Conservation (phyloP, 2,329 filamentous ascomycete genomes). For the Penicillium crustosum region DNA sequence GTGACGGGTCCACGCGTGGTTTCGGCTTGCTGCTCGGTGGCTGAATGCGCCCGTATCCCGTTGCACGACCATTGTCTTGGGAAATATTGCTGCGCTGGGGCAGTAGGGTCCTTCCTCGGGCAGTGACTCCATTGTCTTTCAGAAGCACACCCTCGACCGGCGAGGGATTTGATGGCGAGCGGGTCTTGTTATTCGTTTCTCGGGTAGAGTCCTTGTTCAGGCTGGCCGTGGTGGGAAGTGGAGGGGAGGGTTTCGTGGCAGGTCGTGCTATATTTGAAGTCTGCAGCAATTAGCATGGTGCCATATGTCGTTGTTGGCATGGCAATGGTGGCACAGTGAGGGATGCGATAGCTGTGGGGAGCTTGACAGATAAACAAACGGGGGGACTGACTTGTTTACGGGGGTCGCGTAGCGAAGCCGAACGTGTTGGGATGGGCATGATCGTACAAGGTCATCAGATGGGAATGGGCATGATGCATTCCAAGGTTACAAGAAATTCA, state of each 20-base stretch:
- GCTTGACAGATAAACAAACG: conserved; percentile 3
- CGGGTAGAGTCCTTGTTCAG: conserved; percentile 13
- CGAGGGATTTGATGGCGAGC: conserved; percentile 13
- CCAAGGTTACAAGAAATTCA: background rate
- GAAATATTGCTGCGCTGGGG: conserved; percentile 29
- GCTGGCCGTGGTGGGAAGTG: conserved; percentile 7
- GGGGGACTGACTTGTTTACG: conserved; percentile 32
- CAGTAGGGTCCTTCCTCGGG: conserved; percentile 34
- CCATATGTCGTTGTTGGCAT: background rate
- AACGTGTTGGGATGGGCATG: conserved; percentile 43
- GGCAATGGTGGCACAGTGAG: conserved; percentile 5
- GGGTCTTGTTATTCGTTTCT: conserved; percentile 12
- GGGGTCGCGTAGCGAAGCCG: conserved; percentile 37
- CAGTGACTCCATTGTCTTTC: conserved; percentile 21
- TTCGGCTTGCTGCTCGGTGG: conserved; percentile 18
- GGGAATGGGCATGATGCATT: background rate
- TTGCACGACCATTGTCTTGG: conserved; percentile 21
- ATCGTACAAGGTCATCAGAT: conserved; percentile 15
- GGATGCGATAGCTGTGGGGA: conserved; percentile 19
- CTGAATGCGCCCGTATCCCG: conserved; percentile 20
- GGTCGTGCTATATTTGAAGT: conserved; percentile 27
- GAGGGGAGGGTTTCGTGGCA: conserved; percentile 12
- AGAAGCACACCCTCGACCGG: conserved; percentile 10
- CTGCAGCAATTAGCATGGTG: conserved; percentile 19
- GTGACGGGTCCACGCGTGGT: conserved; percentile 19